phyloP scores from a whole-genome alignment of 2,329 filamentous ascomycete species.

The Alternaria hordeiaustralica region DNA sequence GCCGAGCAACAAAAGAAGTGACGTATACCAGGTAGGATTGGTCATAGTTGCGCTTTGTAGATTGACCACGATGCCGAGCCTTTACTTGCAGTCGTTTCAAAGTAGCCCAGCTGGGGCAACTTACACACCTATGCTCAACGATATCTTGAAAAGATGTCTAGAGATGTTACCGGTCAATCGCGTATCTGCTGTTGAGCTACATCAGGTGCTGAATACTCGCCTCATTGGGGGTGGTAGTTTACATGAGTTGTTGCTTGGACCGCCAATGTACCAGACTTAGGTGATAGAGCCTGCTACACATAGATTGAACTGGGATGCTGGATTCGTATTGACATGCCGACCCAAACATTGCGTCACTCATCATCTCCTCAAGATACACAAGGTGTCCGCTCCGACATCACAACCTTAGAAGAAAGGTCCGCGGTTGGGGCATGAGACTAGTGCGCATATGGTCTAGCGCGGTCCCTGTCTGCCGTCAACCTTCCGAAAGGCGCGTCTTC shows the following conservation, averaged over 20 bases:
- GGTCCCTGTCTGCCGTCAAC: background rate
- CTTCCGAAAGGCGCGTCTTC: background rate
- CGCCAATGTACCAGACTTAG: background rate
- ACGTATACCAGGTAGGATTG: background rate
- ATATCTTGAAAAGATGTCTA: background rate
- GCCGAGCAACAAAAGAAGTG: background rate
- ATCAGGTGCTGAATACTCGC: background rate
- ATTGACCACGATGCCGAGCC: background rate
- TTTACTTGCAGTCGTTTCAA: too few species aligned
- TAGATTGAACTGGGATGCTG: fast-evolving
- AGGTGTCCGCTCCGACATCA: background rate
- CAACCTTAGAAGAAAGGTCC: too few species aligned
- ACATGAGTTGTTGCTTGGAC: background rate
- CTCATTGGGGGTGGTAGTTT: background rate
- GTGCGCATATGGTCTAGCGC: background rate
- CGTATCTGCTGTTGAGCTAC: background rate
- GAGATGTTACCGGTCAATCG: background rate
- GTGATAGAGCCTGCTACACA: fast-evolving
- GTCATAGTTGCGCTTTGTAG: background rate
- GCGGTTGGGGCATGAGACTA: background rate
- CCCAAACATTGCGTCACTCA: background rate
- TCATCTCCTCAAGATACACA: background rate
- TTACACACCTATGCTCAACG: background rate
- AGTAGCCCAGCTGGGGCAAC: background rate
- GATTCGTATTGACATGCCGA: background rate